Base-by-base conservation (phyloP, 1,139 yeast genomes). In the Yamadazyma buinensis region DNA sequence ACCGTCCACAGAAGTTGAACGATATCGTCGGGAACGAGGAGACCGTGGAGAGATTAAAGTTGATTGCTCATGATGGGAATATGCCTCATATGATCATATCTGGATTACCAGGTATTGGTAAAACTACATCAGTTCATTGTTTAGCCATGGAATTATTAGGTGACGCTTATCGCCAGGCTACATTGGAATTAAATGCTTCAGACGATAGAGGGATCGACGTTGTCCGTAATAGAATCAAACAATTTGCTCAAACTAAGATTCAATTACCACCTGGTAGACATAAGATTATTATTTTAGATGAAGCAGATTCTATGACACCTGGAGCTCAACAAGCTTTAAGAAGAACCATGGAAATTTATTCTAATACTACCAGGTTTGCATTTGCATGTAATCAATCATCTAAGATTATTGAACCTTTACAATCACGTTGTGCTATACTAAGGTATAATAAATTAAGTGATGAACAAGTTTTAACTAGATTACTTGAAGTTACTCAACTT, bases 251-350 rank as follows among this genome's bases (percentile, higher is more conserved):
- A 54, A 90, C 92, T 48, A 90, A 86, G 55, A 92, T 69, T 38
- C 63, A 52, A 57, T 57, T 69, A 42, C 75, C 75, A 3, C 68
- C 70, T 9, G 75, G 75, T 10, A 56, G 72, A 48, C 97, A 92
- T 53, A 92, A 92, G 68, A 85, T 92, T 40, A 75, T 92, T 43
- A 88, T 90, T 36, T 64, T 90, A 42, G 97, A 90, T 59, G 97
- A 90, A 59, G 97, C 97, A 0, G 97, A 92, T 55, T 84, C 95
- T n/a, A 86, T 92, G 90, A 92, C 98, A 0, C 90, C 97, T 0
- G 97, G 95, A 31, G 98, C 98, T 1, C 99, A 92, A 59, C 96
- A 90, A 54, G 99, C 99, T 0, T 67, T 92, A 49, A 75, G 98
- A 61, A 76, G 99, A 55, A 92, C 97, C 1, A 92, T 92, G 98